Conservation (phyloP, 352 stramenopile genomes). For the Phytophthora constricta region DNA sequence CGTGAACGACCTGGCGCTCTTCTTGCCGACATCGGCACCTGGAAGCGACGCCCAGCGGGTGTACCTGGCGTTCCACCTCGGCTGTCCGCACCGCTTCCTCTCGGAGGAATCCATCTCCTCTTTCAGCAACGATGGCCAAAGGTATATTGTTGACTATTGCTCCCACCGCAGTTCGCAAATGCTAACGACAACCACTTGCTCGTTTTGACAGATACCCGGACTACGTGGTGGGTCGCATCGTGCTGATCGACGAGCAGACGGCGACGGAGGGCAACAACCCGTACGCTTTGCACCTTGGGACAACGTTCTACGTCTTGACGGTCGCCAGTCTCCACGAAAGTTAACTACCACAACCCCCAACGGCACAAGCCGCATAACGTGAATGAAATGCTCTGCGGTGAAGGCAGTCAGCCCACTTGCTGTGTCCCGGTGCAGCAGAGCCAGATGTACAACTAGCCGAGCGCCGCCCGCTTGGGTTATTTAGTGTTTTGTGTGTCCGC, state of each 20-base stretch:
- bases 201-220: slow-evolving; percentile 73
- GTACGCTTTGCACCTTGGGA: slow-evolving; percentile 76
- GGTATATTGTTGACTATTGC: slow-evolving; percentile 38
- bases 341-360: slow-evolving; percentile 49
- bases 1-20: slow-evolving; percentile 84
- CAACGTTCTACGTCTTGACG: slow-evolving; percentile 89
- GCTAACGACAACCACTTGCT: not conserved
- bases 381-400: slow-evolving; percentile 41
- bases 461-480: too few species aligned
- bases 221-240: slow-evolving; percentile 88
- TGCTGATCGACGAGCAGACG: slow-evolving; percentile 89
- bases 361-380: slow-evolving; percentile 28
- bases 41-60: slow-evolving; percentile 78
- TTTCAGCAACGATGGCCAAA: slow-evolving; percentile 84
- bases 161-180: slow-evolving; percentile 10
- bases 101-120: slow-evolving; percentile 90
- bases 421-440: too few species aligned
- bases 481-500: too few species aligned
- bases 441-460: slow-evolving; percentile 15
- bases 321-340: slow-evolving; percentile 85
- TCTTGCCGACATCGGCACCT: slow-evolving; percentile 83
- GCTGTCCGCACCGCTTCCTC: slow-evolving; percentile 86
- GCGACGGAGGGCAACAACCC: slow-evolving; percentile 83
- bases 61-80: slow-evolving; percentile 88
- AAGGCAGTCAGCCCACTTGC: too few species aligned